Conservation (phyloP, 208 protist species). For the Novymonas esmeraldas region DNA sequence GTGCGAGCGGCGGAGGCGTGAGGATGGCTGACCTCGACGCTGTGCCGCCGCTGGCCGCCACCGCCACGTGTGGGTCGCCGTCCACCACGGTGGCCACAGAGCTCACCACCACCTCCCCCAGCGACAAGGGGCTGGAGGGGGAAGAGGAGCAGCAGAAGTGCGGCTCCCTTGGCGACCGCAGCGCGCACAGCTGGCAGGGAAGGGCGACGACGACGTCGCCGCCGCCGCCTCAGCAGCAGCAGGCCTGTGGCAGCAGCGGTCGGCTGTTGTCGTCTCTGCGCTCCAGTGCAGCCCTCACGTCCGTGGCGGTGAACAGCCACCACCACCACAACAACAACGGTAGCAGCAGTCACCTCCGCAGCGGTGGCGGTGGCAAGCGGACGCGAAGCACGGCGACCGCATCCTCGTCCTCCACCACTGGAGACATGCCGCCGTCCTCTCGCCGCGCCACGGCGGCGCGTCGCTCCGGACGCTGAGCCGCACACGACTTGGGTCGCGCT, state of each 20-base stretch:
- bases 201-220: slow-evolving; percentile 2
- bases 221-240: slow-evolving; percentile 7
- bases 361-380: slow-evolving; percentile 9
- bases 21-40: slow-evolving; percentile 6
- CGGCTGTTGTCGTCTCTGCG: slow-evolving; percentile 22
- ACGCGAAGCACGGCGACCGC: slow-evolving; percentile 27
- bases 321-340: not conserved
- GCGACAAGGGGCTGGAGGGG: no score
- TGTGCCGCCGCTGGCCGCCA: slow-evolving; percentile 10
- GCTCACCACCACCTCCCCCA: not conserved
- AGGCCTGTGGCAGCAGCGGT: no score
- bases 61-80: not conserved
- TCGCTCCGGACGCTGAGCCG: slow-evolving; percentile 1
- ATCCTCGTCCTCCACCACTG: slow-evolving; percentile 4
- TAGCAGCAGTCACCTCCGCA: not conserved
- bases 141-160: not conserved
- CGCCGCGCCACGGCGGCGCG: slow-evolving; percentile 16
- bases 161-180: not conserved
- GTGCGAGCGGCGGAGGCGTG: not conserved
- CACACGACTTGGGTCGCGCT: no score
- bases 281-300: slow-evolving; percentile 16
- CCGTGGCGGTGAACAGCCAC: slow-evolving; percentile 20
- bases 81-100: not conserved
- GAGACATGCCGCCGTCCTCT: slow-evolving; percentile 1
- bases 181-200: not conserved